Percentiles rank a stretch among this genome's conserved stretches.
Evolutionary conservation across 208 protist species (phyloP).

Genomic region (Herpetomonas muscarum): DNA sequence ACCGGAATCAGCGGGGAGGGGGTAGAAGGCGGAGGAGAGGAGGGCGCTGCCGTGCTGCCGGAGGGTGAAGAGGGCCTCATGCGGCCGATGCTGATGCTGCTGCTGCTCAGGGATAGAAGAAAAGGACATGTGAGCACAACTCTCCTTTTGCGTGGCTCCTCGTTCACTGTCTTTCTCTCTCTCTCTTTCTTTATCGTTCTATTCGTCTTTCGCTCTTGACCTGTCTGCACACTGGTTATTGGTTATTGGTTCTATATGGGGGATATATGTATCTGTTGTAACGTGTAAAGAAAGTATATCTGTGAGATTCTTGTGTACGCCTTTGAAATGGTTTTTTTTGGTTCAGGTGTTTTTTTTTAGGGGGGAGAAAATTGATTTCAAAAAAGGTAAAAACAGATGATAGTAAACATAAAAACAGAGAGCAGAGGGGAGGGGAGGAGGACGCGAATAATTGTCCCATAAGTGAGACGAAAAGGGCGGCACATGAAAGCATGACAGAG

Average conservation of each 20-base stretch:
- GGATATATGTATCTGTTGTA: background rate
- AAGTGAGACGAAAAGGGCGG: too few species aligned
- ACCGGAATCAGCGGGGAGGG: too few species aligned
- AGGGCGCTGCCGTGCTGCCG: conserved; percentile 48
- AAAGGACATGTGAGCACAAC: background rate
- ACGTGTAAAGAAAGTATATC: too few species aligned
- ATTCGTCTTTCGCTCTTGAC: too few species aligned
- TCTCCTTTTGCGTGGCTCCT: too few species aligned
- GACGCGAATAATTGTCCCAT: too few species aligned
- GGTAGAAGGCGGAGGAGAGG: conserved; percentile 56
- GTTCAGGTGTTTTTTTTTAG: conserved; percentile 3
- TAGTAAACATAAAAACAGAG: conserved; percentile 6
- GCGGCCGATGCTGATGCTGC: background rate
- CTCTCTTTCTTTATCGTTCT: too few species aligned
- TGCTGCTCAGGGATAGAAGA: background rate
- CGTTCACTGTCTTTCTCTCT: too few species aligned
- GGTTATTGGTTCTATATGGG: too few species aligned
- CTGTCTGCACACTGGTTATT: too few species aligned
- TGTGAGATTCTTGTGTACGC: too few species aligned
- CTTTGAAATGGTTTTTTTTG: conserved; percentile 2
- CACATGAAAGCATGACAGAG: too few species aligned
- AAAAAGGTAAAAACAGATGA: conserved; percentile 17
- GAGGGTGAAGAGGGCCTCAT: conserved; percentile 70
- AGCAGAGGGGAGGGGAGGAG: background rate
- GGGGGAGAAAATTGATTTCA: background rate